Evolutionary conservation across 2,329 filamentous ascomycete species (phyloP), one percentile per base, ranked within the genome.

Genomic region (Fusarium tanahbumbuense): DNA sequence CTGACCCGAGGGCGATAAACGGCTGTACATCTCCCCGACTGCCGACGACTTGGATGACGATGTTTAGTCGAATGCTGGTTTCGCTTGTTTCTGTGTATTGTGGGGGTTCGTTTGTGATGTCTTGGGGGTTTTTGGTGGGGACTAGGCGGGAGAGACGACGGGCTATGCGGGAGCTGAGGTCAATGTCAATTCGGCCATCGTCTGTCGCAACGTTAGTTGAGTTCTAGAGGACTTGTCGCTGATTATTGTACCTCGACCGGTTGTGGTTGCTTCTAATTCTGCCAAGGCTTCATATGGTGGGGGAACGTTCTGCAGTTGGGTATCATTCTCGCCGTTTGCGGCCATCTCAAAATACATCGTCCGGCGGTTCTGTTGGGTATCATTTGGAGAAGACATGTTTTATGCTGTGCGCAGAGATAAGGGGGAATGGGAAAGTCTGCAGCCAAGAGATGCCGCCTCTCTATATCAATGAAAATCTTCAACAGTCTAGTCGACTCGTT

Each of bases 1-100:
- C 66, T 11, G 41, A 50, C 0, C 65, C 65, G 0, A 72, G 44
- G 0, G 68, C 69, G 0, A 72, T 30, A 7, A 72, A 72, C 0
- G 70, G 69, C 8, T 72, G 69, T 0, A 72, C 61, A 10, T 72
- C 66, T 5, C 70, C 70, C 34, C 69, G 37, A 1, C 55, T 58
- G 2, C 70, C 69, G 5, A 72, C 63, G 0, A 72, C 58, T 3
- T 72, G 68, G 3, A 72, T 72, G 7, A 72, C 65, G 2, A 72
- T 56, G 2, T 72, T 72, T 1, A 68, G 53, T 1, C 30, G 18
- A 4, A 56, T 40, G 10, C 59, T 56, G 2, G 1, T 37, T 1
- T 57, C 20, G 1, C 50, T 30, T 16, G 37, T 45, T 34, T 64
- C 59, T 1, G 49, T 28, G 3, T 68, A 68, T 0, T 20, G 23